These are phyloP conservation scores for Penicillium crystallinum DNA, from an alignment of 495 filamentous ascomycete species.

Conservation along the genomic window DNA sequence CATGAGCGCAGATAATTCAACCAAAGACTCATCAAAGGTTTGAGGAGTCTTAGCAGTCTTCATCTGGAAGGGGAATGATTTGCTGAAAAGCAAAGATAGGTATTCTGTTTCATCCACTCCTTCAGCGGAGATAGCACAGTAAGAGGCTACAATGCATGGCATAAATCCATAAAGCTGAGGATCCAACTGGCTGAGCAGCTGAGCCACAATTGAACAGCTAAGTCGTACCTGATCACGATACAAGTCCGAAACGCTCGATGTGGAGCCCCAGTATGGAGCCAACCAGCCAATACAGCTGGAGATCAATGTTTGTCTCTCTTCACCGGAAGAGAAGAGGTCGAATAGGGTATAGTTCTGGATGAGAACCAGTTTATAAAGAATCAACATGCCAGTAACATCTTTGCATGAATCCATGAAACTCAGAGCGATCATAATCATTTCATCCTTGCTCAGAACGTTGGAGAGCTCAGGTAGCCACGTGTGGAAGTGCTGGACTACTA, in stretches of 20 bases:
- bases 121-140: constrained; percentile 64
- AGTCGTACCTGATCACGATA: constrained; percentile 92
- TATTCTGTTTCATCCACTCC: constrained; percentile 60
- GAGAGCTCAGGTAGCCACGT: constrained; percentile 88
- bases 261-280: constrained; percentile 86
- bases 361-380: constrained; percentile 89
- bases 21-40: constrained; percentile 79
- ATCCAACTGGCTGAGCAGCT: constrained; percentile 72
- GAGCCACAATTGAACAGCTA: constrained; percentile 84
- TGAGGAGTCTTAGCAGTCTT: constrained; percentile 57
- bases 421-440: constrained; percentile 86
- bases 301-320: constrained; percentile 66
- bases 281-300: constrained; percentile 87
- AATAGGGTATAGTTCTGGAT: constrained; percentile 84
- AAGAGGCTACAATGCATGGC: constrained; percentile 85
- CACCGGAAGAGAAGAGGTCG: constrained; percentile 69
- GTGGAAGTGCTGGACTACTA: constrained; percentile 96
- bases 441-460: constrained; percentile 67
- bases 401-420: constrained; percentile 92
- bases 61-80: constrained; percentile 81
- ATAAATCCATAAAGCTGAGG: constrained; percentile 81
- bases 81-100: constrained; percentile 84
- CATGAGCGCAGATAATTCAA: constrained; percentile 84
- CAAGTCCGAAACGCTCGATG: constrained; percentile 66
- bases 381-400: constrained; percentile 81